These are phyloP conservation scores for Cryptococcus jaspeensis DNA, from an alignment of 1,284 basidiomycete species.

Conservation along the genomic window DNA sequence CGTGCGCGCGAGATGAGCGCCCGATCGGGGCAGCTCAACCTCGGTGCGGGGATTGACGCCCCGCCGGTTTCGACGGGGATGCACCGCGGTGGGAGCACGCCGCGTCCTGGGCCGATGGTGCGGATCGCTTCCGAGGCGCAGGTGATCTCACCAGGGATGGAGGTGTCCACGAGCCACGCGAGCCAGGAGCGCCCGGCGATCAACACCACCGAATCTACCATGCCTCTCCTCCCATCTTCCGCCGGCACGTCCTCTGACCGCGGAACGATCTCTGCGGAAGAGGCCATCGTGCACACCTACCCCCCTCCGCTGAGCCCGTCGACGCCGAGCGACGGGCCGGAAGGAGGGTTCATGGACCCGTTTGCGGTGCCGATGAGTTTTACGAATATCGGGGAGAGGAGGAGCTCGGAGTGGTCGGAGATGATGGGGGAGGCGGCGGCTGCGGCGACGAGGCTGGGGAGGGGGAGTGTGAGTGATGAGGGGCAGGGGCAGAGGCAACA, in stretches of 20 bases:
- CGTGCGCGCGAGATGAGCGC: background rate
- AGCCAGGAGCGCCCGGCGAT: constrained; percentile 22
- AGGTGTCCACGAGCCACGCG: background rate
- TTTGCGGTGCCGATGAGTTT: constrained; percentile 7
- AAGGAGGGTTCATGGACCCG: constrained; percentile 18
- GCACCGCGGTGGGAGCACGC: too few relatives aligned
- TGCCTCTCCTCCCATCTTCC: constrained; percentile 9
- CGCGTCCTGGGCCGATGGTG: constrained; percentile 7
- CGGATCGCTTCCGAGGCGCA: background rate
- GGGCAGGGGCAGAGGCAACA: background rate
- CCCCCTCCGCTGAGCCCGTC: constrained; percentile 6
- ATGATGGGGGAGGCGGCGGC: constrained; percentile 1
- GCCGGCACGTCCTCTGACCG: background rate
- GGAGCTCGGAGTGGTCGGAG: constrained; percentile 19
- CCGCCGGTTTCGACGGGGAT: too few relatives aligned
- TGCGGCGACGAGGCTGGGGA: background rate
- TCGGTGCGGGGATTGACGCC: too few relatives aligned
- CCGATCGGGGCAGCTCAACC: too few relatives aligned
- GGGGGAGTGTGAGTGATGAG: background rate
- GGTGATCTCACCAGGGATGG: background rate
- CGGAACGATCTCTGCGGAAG: constrained; percentile 18
- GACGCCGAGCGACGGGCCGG: constrained; percentile 8
- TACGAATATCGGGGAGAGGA: constrained; percentile 2
- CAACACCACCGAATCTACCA: constrained; percentile 25
- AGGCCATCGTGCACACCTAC: constrained; percentile 22